These are phyloP conservation scores for Fragosphaeria purpurea DNA, from an alignment of 2,329 filamentous ascomycete species.

Conservation along the genomic window DNA sequence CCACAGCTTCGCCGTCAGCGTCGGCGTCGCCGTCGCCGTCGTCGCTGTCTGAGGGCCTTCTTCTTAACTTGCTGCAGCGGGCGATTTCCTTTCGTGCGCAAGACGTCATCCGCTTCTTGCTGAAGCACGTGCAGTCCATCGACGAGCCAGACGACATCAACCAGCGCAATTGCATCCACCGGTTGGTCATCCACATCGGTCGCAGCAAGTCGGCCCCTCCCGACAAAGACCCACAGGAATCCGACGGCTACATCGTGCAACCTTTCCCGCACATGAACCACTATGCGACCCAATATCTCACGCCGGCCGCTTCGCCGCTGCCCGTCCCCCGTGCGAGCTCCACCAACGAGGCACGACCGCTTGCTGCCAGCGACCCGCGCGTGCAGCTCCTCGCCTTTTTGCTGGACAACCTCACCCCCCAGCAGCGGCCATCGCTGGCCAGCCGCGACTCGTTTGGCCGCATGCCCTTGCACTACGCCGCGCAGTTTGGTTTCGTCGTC, in stretches of 20 bases:
- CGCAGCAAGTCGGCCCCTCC: conserved; percentile 47
- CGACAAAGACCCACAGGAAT: conserved; percentile 38
- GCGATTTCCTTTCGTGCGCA: conserved; percentile 62
- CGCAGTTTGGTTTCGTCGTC: conserved; percentile 88
- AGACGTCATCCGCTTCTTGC: conserved; percentile 58
- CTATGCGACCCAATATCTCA: conserved; percentile 63
- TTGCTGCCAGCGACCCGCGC: conserved; percentile 62
- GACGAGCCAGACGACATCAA: conserved; percentile 91
- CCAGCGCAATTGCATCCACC: conserved; percentile 84
- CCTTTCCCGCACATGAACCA: conserved; percentile 34
- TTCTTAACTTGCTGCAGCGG: conserved; percentile 71
- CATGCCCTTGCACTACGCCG: conserved; percentile 82
- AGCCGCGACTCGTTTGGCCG: conserved; percentile 71
- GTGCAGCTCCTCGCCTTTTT: conserved; percentile 56
- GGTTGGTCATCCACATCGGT: conserved; percentile 84
- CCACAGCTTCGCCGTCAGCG: background rate
- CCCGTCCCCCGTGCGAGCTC: conserved; percentile 51
- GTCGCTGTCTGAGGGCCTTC: conserved; percentile 46
- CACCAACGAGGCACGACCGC: conserved; percentile 55
- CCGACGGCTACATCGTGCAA: conserved; percentile 29
- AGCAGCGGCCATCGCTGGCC: conserved; percentile 58
- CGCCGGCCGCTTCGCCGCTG: conserved; percentile 62
- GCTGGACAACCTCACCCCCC: conserved; percentile 56
- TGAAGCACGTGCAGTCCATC: conserved; percentile 59
- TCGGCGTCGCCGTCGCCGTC: background rate